Evolutionary conservation across 148 eudicot species (phyloP), one percentile per base, ranked within the genome.

Genomic region (Amaranthus cruentus): DNA sequence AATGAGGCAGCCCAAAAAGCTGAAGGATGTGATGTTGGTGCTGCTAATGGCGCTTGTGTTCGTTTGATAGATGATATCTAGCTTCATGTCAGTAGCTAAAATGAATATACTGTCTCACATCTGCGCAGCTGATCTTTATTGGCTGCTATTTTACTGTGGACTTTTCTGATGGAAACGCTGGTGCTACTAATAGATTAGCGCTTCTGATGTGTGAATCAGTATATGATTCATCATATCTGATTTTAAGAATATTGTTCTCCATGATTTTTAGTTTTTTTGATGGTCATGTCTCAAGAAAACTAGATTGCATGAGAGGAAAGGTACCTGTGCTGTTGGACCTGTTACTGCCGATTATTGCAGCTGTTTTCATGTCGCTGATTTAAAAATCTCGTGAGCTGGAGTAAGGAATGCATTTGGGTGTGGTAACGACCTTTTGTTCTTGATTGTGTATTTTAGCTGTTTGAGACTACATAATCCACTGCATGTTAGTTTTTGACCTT

Each of bases 1-100:
- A 77, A 48, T 77, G 80, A 65, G 79, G 77, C 79, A 77, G 68
- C 50, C 57, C 69, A 68, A 72, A 75, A 76, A 61, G 66, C 66
- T 50, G 82, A 78, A 51, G 74, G 85, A 65, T 81, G 73, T 68
- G 68, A 75, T 75, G 80, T 82, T 78, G 87, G 59, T 73, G 84
- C 79, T 79, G 82, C 78, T 75, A 79, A 14, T 73, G 85, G 78
- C 70, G 82, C 61, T 76, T 73, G 69, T 56, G 79, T 55, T 57
- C 59, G 61, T 68, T 72, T 77, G 81, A 79, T 70, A 68, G 65
- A 46, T 79, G 78, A 76, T 56, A 18, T 38, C 43, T 13, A 28
- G 46, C 47, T 6, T 54, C 62, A 58, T 79, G 74, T 74, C 70
- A 76, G 68, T 76, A 48, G 52, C 51, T 55, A 58, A 66, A n/a